phyloP scores from a whole-genome alignment of 78 protist species.

The Bodo saltans region DNA sequence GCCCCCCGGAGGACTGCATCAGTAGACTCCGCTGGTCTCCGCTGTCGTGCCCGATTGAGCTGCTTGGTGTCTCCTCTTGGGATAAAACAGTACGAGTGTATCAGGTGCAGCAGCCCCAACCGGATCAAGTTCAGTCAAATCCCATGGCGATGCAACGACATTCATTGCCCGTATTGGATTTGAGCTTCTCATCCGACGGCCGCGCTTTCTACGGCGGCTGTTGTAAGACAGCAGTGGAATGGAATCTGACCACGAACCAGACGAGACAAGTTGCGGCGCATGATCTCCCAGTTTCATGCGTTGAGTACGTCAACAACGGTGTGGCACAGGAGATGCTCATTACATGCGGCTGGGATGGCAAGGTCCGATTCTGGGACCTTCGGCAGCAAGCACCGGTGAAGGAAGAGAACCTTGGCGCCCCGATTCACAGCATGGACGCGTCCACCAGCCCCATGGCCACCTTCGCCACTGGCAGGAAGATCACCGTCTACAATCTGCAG shows the following conservation, averaged over 20 bases:
- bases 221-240: slow-evolving; percentile 11
- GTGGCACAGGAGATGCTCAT: background rate
- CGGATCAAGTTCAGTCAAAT: background rate
- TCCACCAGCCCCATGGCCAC: background rate
- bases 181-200: background rate
- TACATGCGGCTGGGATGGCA: slow-evolving; percentile 25
- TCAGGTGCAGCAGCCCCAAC: background rate
- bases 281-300: slow-evolving; percentile 10
- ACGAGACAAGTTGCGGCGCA: slow-evolving; percentile 17
- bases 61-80: slow-evolving; percentile 4
- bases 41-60: background rate
- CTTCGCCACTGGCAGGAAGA: background rate
- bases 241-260: background rate
- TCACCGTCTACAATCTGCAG: background rate
- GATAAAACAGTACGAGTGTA: slow-evolving; percentile 2
- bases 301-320: background rate
- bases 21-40: slow-evolving; percentile 15
- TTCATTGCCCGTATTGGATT: background rate
- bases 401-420: background rate
- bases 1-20: slow-evolving; percentile 8
- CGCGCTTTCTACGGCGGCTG: slow-evolving; percentile 15
- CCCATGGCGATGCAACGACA: background rate
- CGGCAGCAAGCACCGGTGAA: background rate
- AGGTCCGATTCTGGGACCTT: slow-evolving; percentile 3
- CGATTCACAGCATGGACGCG: background rate